Evolutionary conservation across 495 filamentous ascomycete genomes (phyloP).

Genomic region (Darksidea phi): DNA sequence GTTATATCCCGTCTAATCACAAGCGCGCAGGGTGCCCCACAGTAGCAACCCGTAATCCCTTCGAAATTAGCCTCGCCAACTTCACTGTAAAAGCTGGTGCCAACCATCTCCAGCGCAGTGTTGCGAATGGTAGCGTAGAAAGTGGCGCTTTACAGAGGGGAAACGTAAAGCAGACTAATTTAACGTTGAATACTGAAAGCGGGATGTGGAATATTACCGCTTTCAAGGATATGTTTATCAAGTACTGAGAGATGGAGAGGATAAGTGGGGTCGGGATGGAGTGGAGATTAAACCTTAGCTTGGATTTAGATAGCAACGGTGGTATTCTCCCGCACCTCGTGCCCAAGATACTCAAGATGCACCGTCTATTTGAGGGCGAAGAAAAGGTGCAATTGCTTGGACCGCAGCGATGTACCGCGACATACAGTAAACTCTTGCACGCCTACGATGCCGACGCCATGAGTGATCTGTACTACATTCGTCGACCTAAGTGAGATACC

Average conservation of each 20-base stretch:
- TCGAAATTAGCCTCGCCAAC: conserved; percentile 59
- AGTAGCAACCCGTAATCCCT: conserved; percentile 38
- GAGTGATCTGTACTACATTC: too few relatives aligned
- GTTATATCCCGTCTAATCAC: neutral
- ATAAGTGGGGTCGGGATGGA: too few relatives aligned
- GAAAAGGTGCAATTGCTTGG: too few relatives aligned
- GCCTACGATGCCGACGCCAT: too few relatives aligned
- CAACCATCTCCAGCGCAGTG: conserved; percentile 50
- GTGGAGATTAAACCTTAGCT: too few relatives aligned
- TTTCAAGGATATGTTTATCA: conserved; percentile 26
- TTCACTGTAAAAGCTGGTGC: conserved; percentile 58
- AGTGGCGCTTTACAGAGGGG: conserved; percentile 52
- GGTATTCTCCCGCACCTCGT: too few relatives aligned
- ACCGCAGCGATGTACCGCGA: too few relatives aligned
- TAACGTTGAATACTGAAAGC: conserved; percentile 42
- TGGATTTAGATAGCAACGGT: too few relatives aligned
- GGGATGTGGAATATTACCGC: conserved; percentile 23
- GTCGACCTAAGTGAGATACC: too few relatives aligned
- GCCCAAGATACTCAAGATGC: too few relatives aligned
- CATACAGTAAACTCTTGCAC: too few relatives aligned
- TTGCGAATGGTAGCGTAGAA: conserved; percentile 49
- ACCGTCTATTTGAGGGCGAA: too few relatives aligned
- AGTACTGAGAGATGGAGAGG: neutral
- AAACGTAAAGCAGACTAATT: conserved; percentile 48
- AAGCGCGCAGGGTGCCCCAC: conserved; percentile 49